phyloP scores from a whole-genome alignment of 768 basidiomycete genomes.

The Baorangia bicolor region DNA sequence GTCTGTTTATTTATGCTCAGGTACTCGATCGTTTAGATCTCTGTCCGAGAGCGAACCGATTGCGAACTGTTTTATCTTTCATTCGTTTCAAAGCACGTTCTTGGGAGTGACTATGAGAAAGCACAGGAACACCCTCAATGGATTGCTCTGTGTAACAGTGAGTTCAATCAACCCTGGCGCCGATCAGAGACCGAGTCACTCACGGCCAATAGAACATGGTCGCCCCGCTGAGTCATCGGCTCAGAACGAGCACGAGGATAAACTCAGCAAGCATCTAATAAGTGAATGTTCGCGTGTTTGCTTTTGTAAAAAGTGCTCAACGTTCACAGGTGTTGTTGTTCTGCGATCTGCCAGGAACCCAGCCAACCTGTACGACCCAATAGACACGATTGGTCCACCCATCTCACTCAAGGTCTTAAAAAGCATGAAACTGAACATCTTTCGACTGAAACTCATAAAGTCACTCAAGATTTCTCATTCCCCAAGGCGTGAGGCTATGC shows the following conservation, averaged over 20 bases:
- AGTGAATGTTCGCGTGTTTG: slow-evolving; percentile 38
- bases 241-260: slow-evolving; percentile 40
- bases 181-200: background rate
- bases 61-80: slow-evolving; percentile 84
- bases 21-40: slow-evolving; percentile 47
- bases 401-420: slow-evolving; percentile 55
- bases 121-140: slow-evolving; percentile 61
- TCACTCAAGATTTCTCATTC: slow-evolving; percentile 30
- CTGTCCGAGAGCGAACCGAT: slow-evolving; percentile 69
- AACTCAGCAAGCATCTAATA: slow-evolving; percentile 60
- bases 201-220: slow-evolving; percentile 52
- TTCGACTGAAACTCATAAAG: slow-evolving; percentile 66
- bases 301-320: slow-evolving; percentile 6
- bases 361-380: slow-evolving; percentile 17
- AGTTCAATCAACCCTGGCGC: slow-evolving; percentile 1
- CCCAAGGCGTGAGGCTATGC: slow-evolving; percentile 35
- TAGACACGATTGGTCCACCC: slow-evolving; percentile 19
- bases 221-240: slow-evolving; percentile 40
- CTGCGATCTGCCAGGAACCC: slow-evolving; percentile 24
- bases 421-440: slow-evolving; percentile 62
- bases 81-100: slow-evolving; percentile 49
- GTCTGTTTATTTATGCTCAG: slow-evolving; percentile 11
- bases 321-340: slow-evolving; percentile 31
- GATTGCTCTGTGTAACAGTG: slow-evolving; percentile 61
- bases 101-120: slow-evolving; percentile 41